Percentiles rank a stretch among this genome's conserved stretches.
phyloP scores from a whole-genome alignment of 2,329 filamentous ascomycete species.

The Dactylellina haptotyla region DNA sequence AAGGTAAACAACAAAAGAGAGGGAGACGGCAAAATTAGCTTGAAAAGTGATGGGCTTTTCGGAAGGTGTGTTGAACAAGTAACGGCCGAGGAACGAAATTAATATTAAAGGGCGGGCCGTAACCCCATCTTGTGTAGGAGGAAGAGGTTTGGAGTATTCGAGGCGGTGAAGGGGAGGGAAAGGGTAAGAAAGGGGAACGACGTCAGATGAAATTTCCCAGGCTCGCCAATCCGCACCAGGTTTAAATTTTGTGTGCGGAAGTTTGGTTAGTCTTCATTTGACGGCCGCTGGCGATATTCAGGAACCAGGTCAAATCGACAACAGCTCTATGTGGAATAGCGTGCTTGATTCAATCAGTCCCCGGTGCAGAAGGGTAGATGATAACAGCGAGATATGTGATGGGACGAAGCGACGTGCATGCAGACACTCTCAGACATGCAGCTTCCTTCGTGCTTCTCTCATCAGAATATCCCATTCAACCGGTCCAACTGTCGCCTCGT shows the following conservation, averaged over 20 bases:
- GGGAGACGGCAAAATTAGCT: conserved; percentile 28
- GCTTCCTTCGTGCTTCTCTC: conserved; percentile 6
- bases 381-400: conserved; percentile 42
- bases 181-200: conserved; percentile 15
- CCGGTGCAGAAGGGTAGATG: conserved; percentile 1
- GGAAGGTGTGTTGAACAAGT: conserved; percentile 34
- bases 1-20: conserved; percentile 38
- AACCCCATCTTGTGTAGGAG: conserved; percentile 17
- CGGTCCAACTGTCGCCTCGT: too few relatives aligned
- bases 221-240: conserved; percentile 20
- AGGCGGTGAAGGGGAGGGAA: too few relatives aligned
- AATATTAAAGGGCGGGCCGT: conserved; percentile 24
- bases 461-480: too few relatives aligned
- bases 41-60: conserved; percentile 23
- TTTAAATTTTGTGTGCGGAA: conserved; percentile 12
- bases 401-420: conserved; percentile 53
- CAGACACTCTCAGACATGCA: conserved; percentile 46
- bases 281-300: conserved; percentile 48
- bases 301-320: conserved; percentile 21
- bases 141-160: too few relatives aligned
- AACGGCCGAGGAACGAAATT: conserved; percentile 1
- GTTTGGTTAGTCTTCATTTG: conserved; percentile 15
- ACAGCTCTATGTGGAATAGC: conserved; percentile 20
- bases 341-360: neutral
- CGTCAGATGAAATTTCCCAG: conserved; percentile 35